Percentiles rank a stretch among this genome's conserved stretches.
Conservation (phyloP, 2,329 filamentous ascomycete genomes). For the Cordyceps pruinosa region DNA sequence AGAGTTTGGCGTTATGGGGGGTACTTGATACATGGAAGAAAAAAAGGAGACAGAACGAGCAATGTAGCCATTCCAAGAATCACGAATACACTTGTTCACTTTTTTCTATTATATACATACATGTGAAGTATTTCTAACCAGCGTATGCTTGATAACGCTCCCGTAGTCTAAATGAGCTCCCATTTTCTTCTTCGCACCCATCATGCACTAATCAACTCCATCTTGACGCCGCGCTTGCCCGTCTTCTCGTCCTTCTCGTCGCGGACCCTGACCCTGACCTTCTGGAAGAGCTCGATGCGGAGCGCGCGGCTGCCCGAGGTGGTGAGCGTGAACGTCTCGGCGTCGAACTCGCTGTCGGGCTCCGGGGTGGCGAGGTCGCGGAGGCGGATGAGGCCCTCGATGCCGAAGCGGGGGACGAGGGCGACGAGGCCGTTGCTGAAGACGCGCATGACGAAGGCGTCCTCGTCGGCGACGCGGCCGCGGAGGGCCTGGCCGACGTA, state of each 20-base stretch:
- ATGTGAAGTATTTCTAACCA: no score
- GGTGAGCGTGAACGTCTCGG: conserved; percentile 72
- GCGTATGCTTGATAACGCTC: no score
- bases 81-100: conserved; percentile 5
- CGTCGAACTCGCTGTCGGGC: conserved; percentile 76
- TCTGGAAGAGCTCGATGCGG: conserved; percentile 80
- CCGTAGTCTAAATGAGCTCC: background rate
- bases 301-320: conserved; percentile 49
- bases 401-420: conserved; percentile 90
- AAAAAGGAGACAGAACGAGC: conserved; percentile 12
- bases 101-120: background rate
- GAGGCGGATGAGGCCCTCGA: conserved; percentile 84
- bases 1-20: conserved; percentile 18
- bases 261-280: conserved; percentile 79
- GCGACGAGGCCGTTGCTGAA: conserved; percentile 98
- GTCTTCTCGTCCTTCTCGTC: conserved; percentile 92
- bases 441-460: conserved; percentile 93
- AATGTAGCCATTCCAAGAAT: conserved; percentile 9
- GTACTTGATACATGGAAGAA: conserved; percentile 6
- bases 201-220: conserved; percentile 51
- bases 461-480: conserved; percentile 67
- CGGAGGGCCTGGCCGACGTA: conserved; percentile 96
- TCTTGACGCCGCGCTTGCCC: conserved; percentile 87
- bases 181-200: background rate
- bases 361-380: conserved; percentile 73